Base-by-base conservation (phyloP, 768 basidiomycete species). In the Kwoniella mangroviensis region DNA sequence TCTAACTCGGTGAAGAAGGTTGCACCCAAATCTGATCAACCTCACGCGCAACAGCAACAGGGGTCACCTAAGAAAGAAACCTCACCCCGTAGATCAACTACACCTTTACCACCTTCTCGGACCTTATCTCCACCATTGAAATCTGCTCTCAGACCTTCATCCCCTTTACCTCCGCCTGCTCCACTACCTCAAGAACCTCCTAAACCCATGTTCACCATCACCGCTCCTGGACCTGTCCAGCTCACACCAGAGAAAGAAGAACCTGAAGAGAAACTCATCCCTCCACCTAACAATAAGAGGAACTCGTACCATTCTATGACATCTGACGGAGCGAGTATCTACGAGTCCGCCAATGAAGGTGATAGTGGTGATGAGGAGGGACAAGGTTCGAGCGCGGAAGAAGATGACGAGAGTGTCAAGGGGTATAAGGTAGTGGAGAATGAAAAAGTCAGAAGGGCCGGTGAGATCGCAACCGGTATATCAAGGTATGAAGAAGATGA, bases 371-470 rank as follows among this genome's bases (percentile, higher is more conserved):
- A 76, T n/a, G 67, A 73, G 11, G 66, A 66, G 21, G 52, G 52
- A n/a, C 58, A 63, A 21, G 61, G 58, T 12, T 69, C 66, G 1
- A 66, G 67, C 4, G 69, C 71, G n/a, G 74, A 74, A 15, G 70
- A 74, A 6, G 79, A 82, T 24, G 70, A 74, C 4, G 75, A 79
- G 42, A 69, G 34, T 24, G 70, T 73, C 7, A 75, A 73, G 24
- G 76, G 74, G 4, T 80, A 77, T 67, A 73, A 83, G 63, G 77
- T 79, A n/a, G 76, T 80, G 5, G 82, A 81, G 45, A 81, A 81
- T 66, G 72, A 79, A 41, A 63, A 72, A 26, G 66, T 74, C n/a
- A 68, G 63, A 15, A 51, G 72, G 42, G 67, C 71, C 5, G 79
- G 76, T 10, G 70, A 71, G 52, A 72, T 71, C 9, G 76, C 74